Conservation (phyloP, 257 asterid species). For the Fraxinus quadrangulata region DNA sequence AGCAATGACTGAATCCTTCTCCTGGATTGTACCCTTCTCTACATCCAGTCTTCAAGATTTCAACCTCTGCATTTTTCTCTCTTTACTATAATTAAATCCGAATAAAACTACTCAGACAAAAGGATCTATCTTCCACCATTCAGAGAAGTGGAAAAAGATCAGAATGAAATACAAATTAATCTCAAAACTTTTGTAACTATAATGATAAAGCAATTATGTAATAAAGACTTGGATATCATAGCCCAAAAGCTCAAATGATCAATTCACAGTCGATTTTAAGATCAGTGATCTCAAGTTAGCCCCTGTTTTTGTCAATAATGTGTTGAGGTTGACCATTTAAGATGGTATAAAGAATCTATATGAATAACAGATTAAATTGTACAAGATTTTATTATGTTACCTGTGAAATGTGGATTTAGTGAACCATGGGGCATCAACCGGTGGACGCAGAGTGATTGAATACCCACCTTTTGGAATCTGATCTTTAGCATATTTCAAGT, state of each 20-base stretch:
- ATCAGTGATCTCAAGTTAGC: too few species aligned
- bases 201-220: not conserved
- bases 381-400: conserved; percentile 32
- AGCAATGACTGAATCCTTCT: not conserved
- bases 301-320: not conserved
- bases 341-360: not conserved
- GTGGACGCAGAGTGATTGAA: conserved; percentile 71
- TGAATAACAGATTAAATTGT: not conserved
- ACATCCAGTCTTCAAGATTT: not conserved
- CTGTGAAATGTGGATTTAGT: conserved; percentile 81
- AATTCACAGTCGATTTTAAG: not conserved
- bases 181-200: not conserved
- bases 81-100: too few species aligned
- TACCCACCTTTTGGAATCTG: conserved; percentile 87
- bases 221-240: not conserved
- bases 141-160: not conserved
- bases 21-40: conserved; percentile 7
- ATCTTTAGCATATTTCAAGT: conserved; percentile 80
- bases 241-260: not conserved
- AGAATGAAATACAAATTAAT: conserved; percentile 1
- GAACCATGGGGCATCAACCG: conserved; percentile 69
- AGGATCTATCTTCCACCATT: not conserved
- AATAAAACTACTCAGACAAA: not conserved
- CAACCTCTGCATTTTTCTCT: not conserved
- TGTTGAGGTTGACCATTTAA: not conserved